These are phyloP conservation scores for Mucor piriformis DNA, from an alignment of 371 early-diverging fungal species.

Conservation along the genomic window DNA sequence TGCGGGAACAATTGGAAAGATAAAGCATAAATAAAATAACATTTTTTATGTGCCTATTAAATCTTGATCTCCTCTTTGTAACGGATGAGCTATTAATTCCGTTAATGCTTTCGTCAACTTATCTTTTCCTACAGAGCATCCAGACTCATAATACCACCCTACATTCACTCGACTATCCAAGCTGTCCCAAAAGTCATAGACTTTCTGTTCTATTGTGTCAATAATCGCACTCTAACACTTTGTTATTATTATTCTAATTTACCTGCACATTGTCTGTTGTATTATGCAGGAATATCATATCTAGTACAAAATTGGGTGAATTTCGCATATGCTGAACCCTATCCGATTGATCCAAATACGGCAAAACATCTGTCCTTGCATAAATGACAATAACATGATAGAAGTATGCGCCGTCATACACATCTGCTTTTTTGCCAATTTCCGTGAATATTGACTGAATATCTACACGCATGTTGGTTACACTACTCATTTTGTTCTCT, in stretches of 20 bases:
- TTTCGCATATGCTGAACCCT: not conserved
- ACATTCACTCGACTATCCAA: not conserved
- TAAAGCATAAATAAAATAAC: not conserved
- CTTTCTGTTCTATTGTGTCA: not conserved
- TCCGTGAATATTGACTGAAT: not conserved
- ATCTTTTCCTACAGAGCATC: constrained; percentile 5
- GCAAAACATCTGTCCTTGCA: constrained; percentile 3
- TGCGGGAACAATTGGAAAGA: constrained; percentile 6
- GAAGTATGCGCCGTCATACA: not conserved
- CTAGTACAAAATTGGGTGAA: constrained; percentile 6
- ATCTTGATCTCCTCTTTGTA: constrained; percentile 10
- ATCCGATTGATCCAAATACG: not conserved
- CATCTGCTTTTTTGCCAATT: not conserved
- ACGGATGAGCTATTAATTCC: constrained; percentile 15
- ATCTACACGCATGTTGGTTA: not conserved
- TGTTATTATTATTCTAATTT: not conserved
- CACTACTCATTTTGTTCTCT: not conserved
- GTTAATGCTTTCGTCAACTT: constrained; percentile 7
- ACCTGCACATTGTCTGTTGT: not conserved
- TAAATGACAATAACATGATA: constrained; percentile 13
- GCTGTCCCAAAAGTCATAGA: constrained; percentile 12
- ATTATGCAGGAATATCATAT: constrained; percentile 12
- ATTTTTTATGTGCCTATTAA: not conserved
- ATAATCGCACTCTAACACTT: not conserved
- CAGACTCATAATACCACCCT: constrained; percentile 23